Base-by-base conservation (phyloP, 352 stramenopile genomes). In the Phytophthora capsici region DNA sequence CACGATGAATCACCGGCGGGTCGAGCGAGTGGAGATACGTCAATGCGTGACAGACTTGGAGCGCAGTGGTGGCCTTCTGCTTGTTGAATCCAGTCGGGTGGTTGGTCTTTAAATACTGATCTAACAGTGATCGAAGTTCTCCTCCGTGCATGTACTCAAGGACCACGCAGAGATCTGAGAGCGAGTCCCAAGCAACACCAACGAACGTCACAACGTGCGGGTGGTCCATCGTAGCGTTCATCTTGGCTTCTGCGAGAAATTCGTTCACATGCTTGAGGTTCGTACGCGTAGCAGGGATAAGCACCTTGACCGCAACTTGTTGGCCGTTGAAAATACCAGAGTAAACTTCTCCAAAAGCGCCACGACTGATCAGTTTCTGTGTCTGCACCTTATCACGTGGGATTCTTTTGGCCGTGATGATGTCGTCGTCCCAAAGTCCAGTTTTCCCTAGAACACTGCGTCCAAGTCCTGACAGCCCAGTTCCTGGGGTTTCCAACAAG, bases 261-360 rank as follows among this genome's bases (percentile, higher is more conserved):
- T 71, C 62, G 23, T 78, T 71, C 3, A 85, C 78, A 10, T 85
- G 63, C 23, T 73, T 65, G 6, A 70, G 30, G 20, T 55, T 66
- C 6, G 44, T 37, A 0, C 60, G 52, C 1, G 60, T 70, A 2
- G 37, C 54, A 10, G 66, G 53, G 4, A 63, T 34, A 41, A 73
- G 23, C 56, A 84, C 73, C 60, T 88, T 88, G 63, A 88, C 69
- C 1, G 73, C 78, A 17, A 88, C 76, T n/a, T 63, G 47, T 7
- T 80, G 36, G 10, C 53, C 65, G 23, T 76, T 73, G 55, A 78
- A 88, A 8, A 63, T 57, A 7, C 73, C 73, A 0, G 55, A 22
- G 25, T 79, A 72, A 6, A 85, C 76, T 60, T 82, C 63, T 3
- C 76, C 76, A 36, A 75, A 82, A 4, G 63, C 76, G 6, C 76